phyloP scores from a whole-genome alignment of 2,329 filamentous ascomycete genomes.

The Apiospora rasikravindrae region DNA sequence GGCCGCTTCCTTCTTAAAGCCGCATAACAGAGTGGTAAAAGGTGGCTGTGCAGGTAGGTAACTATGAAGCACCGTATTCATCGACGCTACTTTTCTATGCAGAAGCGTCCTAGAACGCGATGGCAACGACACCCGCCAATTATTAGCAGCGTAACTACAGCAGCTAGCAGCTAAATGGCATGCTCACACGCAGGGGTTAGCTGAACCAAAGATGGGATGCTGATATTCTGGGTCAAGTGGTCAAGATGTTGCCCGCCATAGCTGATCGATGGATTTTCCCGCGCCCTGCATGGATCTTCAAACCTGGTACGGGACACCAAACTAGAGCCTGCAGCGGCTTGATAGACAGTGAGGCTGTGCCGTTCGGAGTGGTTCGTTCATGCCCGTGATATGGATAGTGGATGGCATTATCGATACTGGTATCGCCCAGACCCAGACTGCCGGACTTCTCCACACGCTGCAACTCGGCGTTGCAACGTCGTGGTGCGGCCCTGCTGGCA shows the following conservation, averaged over 20 bases:
- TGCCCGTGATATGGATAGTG: not conserved
- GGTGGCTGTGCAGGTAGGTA: not conserved
- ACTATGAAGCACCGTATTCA: not conserved
- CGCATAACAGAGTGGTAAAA: not conserved
- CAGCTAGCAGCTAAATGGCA: not conserved
- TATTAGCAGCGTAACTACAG: not conserved
- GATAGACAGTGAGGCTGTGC: not conserved
- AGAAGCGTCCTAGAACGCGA: not conserved
- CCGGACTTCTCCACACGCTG: not conserved
- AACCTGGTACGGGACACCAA: not conserved
- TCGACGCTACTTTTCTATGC: not conserved
- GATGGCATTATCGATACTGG: conserved; percentile 3
- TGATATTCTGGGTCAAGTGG: not conserved
- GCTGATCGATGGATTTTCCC: not conserved
- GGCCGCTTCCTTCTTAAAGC: not conserved
- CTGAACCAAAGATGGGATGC: not conserved
- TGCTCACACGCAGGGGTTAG: not conserved
- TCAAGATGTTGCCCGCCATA: not conserved
- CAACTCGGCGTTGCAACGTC: conserved; percentile 8
- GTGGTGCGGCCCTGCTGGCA: not conserved
- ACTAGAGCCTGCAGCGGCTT: not conserved
- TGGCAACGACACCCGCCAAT: not conserved
- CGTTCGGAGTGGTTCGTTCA: not conserved
- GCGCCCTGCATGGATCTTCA: conserved; percentile 8
- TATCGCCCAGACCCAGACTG: conserved; percentile 2